Evolutionary conservation across 495 filamentous ascomycete genomes (phyloP), one percentile per base, ranked within the genome.

Genomic region (Penicillium ochrochloron): DNA sequence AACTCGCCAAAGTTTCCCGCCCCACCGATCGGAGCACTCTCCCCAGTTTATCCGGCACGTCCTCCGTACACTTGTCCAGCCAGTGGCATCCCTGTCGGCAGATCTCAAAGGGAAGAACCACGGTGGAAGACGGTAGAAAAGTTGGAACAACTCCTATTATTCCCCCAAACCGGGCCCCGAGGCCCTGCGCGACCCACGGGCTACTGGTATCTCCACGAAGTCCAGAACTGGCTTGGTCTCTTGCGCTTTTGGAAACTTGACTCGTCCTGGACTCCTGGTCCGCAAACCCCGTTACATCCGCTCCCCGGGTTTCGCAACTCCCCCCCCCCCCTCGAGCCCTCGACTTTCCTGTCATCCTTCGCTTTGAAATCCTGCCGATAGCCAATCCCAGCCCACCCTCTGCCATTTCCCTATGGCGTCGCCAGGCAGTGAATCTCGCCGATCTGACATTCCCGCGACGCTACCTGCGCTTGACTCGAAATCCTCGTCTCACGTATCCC

Each of bases 241-340:
- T 27, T 17, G 29, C 34, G 8, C 46, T 54, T n/a, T 31, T 15
- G 37, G 37, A 27, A 15, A 23, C 60, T 35, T 56, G 59, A 60
- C 33, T 51, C 17, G 31, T 56, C 15, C 7, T 51, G 62, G 64
- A 15, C 17, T 55, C 14, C 2, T 51, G 62, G 64, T 54, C 67
- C 67, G 57, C 68, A 71, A 74, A 62, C 68, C 51, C 74, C 74
- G 74, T 67, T 78, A 76, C 74, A 73, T 75, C 76, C 76, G 73
- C 63, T 33, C 31, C 64, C 59, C 64, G 64, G 62, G 48, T 60
- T 60, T 65, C 64, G 56, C 9, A 37, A 37, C 10, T 8, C 1
- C 11, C 35, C 35, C 1, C 11, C 35, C 35, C 12, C 37, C 5
- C 12, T 41, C 35, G 35, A 37, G 12, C 8, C 31, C 31, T 33